phyloP scores from a whole-genome alignment of 208 protist genomes.

The Tritrichomonas foetus region DNA sequence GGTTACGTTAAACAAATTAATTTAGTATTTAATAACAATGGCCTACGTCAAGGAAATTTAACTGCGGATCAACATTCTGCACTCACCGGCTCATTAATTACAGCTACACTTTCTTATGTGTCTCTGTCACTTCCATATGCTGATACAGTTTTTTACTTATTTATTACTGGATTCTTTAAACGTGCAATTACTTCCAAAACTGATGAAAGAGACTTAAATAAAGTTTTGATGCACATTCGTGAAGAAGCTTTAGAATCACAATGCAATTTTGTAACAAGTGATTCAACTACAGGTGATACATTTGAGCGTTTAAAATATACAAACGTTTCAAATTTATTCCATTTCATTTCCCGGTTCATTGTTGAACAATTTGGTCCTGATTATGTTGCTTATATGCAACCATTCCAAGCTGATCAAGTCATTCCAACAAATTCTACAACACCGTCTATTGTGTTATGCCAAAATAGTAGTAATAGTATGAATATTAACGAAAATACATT shows the following conservation, averaged over 20 bases:
- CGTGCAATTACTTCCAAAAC: background rate
- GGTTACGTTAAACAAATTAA: background rate
- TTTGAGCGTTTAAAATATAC: background rate
- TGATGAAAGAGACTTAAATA: background rate
- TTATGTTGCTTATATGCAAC: background rate
- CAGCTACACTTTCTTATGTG: too few species aligned
- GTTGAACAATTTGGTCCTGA: background rate
- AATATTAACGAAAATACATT: too few species aligned
- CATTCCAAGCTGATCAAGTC: background rate
- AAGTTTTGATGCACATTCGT: background rate
- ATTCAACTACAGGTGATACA: background rate
- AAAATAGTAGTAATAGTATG: background rate
- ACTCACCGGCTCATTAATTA: background rate
- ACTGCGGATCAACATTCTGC: background rate
- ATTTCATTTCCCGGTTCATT: background rate
- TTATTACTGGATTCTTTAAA: background rate
- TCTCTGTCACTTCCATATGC: background rate
- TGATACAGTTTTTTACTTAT: conserved; percentile 4
- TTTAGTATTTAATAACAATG: background rate
- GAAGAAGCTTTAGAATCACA: background rate
- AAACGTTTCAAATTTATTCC: background rate
- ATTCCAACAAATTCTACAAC: background rate
- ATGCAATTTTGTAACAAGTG: background rate
- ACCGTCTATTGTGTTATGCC: background rate
- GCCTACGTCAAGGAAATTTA: too few species aligned